Base-by-base conservation (phyloP, 2,329 filamentous ascomycete species). In the Atkinsonella texensis region DNA sequence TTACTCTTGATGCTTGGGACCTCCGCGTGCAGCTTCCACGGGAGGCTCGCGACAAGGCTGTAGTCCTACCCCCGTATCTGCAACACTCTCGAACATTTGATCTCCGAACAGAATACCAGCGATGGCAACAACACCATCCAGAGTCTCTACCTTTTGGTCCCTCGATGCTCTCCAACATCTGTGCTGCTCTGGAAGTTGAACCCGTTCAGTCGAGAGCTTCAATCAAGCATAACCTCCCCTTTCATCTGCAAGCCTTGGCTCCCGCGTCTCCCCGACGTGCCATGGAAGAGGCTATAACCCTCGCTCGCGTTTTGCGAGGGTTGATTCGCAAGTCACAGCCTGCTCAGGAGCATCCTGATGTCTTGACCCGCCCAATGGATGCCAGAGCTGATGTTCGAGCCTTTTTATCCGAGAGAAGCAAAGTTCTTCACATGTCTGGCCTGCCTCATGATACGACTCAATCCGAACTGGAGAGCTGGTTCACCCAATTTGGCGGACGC, bases 391-490 rank as follows among this genome's bases (percentile, higher is more conserved):
- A 98, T 69, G 93, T 98, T 44, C 83, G 93, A 60, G 93, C 93
- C 50, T 98, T 98, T 73, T 74, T 98, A 52, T 89, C 89, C 2
- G 93, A 98, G 73, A 83, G 93, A 55, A 96, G 90, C 76, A 98
- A 98, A 73, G 91, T 98, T 40, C 80, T 98, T 52, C 93, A 98
- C 70, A 91, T 98, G 84, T 95, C 90, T 62, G 93, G 93, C 47
- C 78, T 98, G 49, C 93, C 93, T 44, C 93, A 98, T 67, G 93
- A 98, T 63, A 98, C 93, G 38, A 98, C 93, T 1, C 93, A 98
- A 72, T 97, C 91, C 3, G 93, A 98, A 73, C 79, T 98, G 23
- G 93, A 98, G 74, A 96, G 90, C 72, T 98, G 93, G 93, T 98
- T 97, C 67, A 98, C 93, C 32, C 93, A 98, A 70, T 98, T 95